Conservation (phyloP, 2,329 filamentous ascomycete species). For the Ascochyta pisi region DNA sequence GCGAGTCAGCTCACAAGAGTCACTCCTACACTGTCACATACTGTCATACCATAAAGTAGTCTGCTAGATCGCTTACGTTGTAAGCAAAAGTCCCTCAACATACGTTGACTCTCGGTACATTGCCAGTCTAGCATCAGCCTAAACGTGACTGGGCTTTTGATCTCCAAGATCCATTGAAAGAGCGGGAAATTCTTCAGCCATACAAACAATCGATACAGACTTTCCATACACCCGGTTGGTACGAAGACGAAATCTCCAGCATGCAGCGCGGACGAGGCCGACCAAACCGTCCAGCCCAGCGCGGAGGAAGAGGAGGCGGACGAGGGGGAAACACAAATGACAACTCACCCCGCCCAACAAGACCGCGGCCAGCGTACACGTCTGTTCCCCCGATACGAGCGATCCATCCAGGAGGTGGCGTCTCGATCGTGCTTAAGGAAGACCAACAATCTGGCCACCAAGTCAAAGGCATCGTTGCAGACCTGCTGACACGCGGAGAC, state of each 20-base stretch:
- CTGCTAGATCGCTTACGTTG: too few relatives aligned
- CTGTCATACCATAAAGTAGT: too few relatives aligned
- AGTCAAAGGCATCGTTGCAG: slow-evolving; percentile 69
- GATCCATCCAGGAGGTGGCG: slow-evolving; percentile 66
- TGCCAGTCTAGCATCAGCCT: not conserved
- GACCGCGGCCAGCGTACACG: slow-evolving; percentile 17
- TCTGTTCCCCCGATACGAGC: slow-evolving; percentile 30
- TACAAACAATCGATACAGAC: not conserved
- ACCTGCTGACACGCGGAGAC: slow-evolving; percentile 74
- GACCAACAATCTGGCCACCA: slow-evolving; percentile 78
- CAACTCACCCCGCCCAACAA: slow-evolving; percentile 9
- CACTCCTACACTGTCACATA: too few relatives aligned
- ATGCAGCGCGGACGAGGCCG: slow-evolving; percentile 30
- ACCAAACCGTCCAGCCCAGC: not conserved
- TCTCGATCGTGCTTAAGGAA: slow-evolving; percentile 77
- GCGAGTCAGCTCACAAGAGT: not conserved
- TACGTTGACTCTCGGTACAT: not conserved
- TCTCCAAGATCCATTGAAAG: not conserved
- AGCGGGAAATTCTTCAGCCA: not conserved
- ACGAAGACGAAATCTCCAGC: not conserved
- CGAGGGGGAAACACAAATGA: slow-evolving; percentile 8
- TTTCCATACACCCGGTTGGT: not conserved
- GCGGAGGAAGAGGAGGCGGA: not conserved
- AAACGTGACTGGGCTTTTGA: not conserved
- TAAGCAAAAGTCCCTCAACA: too few relatives aligned